Evolutionary conservation across 768 basidiomycete species (phyloP), one percentile per base, ranked within the genome.

Genomic region (Pulveroboletus sp.): DNA sequence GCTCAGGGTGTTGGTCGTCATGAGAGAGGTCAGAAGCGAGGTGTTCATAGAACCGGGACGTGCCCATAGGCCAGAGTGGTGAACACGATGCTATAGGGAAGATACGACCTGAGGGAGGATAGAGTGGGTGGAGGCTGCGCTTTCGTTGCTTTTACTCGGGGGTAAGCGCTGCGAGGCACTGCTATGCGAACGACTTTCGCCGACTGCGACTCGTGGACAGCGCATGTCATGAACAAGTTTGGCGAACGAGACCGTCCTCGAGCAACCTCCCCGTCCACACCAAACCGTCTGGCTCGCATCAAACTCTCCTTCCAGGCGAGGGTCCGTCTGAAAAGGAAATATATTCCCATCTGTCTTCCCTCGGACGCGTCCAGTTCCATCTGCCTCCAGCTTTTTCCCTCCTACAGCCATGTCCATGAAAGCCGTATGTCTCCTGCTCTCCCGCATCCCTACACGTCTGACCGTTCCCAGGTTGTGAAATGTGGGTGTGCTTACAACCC

Each of bases 371-470:
- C 21, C 21, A 21, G 21, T 21, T 21, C 21, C 21, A 21, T 21
- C 21, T 21, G 2, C 21, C 21, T 21, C 21, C 21, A 21, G 21
- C 21, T 21, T 17, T 27, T 39, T 42, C 46, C 2, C 6, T 28
- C 17, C 17, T 37, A 7, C 36, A 37, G 17, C 7, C 62, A 87
- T 89, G 86, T 79, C 86, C 46, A 68, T 86, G 69, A 89, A 86
- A 77, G 86, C 86, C 61, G 88, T 89, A 60, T 57, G 85, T 71
- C 39, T 28, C 5, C 37, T 49, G 30, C 11, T 38, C 39, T 46
- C 14, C 15, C 28, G 35, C 41, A 50, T 10, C 1, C 6, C 42
- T 39, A 2, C 39, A 1, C 14, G 6, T 1, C 0, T 7, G 0
- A 14, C 8, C n/a, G 2, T 27, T 1, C 0, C 1, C 50, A 84